A percentile compares a stretch with the other conserved stretches of the same genome.
Evolutionary conservation across 257 asterid species (phyloP).

Genomic region (Plantago ovata): DNA sequence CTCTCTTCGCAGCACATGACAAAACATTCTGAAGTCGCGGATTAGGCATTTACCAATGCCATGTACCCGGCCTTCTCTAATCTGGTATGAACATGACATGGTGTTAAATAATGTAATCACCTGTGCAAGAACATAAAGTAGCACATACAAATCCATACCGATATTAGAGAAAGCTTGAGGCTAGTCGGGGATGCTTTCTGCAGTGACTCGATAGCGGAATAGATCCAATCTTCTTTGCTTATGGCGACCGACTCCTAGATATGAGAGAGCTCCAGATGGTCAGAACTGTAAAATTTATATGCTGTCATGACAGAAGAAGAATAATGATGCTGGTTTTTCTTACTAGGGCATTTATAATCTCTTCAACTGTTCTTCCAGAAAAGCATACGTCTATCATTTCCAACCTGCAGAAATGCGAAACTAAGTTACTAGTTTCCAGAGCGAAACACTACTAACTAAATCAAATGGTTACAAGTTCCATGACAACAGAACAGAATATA

Average conservation of each 20-base stretch:
- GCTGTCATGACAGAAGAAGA: conserved; percentile 49
- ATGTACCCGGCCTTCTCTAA: conserved; percentile 79
- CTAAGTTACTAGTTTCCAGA: neutral
- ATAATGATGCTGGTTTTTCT: conserved; percentile 36
- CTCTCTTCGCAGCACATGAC: conserved; percentile 54
- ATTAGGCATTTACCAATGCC: conserved; percentile 75
- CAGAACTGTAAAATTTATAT: neutral
- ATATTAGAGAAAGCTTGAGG: conserved; percentile 83
- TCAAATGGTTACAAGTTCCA: neutral
- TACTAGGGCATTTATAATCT: no score
- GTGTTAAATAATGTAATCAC: no score
- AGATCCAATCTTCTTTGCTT: conserved; percentile 64
- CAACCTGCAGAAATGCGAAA: conserved; percentile 39
- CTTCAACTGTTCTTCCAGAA: no score
- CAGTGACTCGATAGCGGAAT: conserved; percentile 55
- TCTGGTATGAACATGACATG: conserved; percentile 31
- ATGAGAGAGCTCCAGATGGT: conserved; percentile 8
- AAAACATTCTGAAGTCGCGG: conserved; percentile 73
- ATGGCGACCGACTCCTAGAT: conserved; percentile 38
- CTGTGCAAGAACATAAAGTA: neutral
- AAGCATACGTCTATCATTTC: conserved; percentile 51
- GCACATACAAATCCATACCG: conserved; percentile 35
- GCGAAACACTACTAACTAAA: no score
- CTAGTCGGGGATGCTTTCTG: conserved; percentile 83
- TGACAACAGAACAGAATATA: neutral